These are phyloP conservation scores for Coemansia sp. DNA, from an alignment of 192 early-diverging fungal species.

Conservation along the genomic window DNA sequence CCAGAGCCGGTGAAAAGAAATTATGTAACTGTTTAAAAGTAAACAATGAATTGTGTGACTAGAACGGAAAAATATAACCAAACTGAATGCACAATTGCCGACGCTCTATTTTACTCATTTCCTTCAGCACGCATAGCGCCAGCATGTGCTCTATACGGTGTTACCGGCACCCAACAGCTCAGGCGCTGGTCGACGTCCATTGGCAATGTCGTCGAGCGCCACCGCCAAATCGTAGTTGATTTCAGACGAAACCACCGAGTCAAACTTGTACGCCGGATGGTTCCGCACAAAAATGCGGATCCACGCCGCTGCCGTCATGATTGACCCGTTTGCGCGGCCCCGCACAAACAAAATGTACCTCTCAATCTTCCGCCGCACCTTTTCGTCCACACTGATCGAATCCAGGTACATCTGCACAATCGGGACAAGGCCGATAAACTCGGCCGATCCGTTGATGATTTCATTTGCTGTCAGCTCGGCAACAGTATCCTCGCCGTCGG, in stretches of 20 bases:
- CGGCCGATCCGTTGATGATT: constrained; percentile 81
- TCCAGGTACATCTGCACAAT: constrained; percentile 84
- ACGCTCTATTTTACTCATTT: not conserved
- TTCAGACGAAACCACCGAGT: constrained; percentile 79
- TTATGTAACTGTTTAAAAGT: not conserved
- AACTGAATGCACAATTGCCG: not conserved
- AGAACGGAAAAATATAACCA: not conserved
- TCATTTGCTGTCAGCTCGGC: constrained; percentile 83
- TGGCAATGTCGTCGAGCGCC: constrained; percentile 44
- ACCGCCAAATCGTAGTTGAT: constrained; percentile 84
- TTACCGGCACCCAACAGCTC: constrained; percentile 36
- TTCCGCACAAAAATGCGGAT: constrained; percentile 81
- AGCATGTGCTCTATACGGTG: constrained; percentile 1
- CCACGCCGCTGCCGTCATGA: constrained; percentile 87
- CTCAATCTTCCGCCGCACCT: constrained; percentile 67
- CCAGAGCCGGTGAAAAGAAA: not conserved
- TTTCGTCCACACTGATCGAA: constrained; percentile 62
- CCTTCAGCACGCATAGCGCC: not conserved
- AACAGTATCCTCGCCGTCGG: constrained; percentile 48
- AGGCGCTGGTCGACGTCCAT: constrained; percentile 31
- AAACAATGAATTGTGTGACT: not conserved
- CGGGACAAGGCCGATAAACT: constrained; percentile 80
- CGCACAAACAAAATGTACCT: constrained; percentile 77
- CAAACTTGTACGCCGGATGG: constrained; percentile 86
- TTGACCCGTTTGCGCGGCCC: constrained; percentile 73